A percentile compares a stretch with the other conserved stretches of the same genome.
Conservation (phyloP, 2,329 filamentous ascomycete genomes). For the Xylariaceae sp. region DNA sequence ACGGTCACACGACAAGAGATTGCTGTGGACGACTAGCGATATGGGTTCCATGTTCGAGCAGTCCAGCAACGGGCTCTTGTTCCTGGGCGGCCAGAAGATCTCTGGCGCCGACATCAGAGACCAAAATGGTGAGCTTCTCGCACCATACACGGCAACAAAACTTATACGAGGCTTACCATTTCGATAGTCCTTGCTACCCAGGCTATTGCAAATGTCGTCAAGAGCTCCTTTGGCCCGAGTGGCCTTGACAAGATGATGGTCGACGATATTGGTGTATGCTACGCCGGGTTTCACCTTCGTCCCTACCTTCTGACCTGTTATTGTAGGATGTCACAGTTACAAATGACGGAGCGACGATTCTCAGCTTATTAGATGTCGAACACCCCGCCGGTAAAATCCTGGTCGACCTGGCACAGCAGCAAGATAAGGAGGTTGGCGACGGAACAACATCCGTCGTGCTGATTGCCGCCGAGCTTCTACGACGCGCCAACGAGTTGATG, state of each 20-base stretch:
- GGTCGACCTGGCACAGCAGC: conserved; percentile 95
- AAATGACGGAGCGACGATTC: conserved; percentile 96
- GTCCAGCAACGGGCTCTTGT: conserved; percentile 91
- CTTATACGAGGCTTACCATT: conserved; percentile 19
- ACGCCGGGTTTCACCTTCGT: background rate
- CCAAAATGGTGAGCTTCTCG: conserved; percentile 72
- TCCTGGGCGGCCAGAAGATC: conserved; percentile 96
- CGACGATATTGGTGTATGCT: conserved; percentile 88
- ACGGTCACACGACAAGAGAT: background rate
- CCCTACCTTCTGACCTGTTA: conserved; percentile 14
- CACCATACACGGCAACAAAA: background rate
- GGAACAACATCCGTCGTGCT: conserved; percentile 97
- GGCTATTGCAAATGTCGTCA: conserved; percentile 97
- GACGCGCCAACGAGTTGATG: conserved; percentile 95
- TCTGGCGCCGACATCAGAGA: conserved; percentile 95
- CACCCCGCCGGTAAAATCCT: conserved; percentile 98
- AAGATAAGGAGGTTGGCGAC: conserved; percentile 98
- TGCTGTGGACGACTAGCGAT: conserved; percentile 13
- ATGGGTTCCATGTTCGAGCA: conserved; percentile 98
- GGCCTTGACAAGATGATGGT: conserved; percentile 99
- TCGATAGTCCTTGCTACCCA: conserved; percentile 82
- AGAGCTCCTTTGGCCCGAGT: conserved; percentile 95
- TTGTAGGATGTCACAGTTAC: conserved; percentile 91
- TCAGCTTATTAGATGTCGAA: conserved; percentile 92
- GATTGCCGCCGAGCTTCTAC: conserved; percentile 91